These are phyloP conservation scores for Carex pumila DNA, from an alignment of 176 grass and related monocot species.

Conservation along the genomic window DNA sequence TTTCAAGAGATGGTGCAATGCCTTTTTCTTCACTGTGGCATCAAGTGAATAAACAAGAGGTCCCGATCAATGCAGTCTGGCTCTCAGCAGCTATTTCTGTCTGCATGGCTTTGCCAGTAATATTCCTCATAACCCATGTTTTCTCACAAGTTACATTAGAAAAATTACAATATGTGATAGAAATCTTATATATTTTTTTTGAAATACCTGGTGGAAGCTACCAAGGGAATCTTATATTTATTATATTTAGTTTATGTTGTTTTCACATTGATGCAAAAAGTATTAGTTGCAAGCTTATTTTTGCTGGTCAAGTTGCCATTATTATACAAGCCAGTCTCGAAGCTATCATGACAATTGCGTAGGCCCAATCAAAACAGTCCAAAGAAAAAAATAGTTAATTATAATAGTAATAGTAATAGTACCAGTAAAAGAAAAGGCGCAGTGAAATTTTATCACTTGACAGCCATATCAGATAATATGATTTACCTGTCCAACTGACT, in stretches of 20 bases:
- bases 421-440: neutral
- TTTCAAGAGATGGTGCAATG: constrained; percentile 52
- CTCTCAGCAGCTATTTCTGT: constrained; percentile 34
- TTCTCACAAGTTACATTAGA: neutral
- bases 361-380: too few species aligned
- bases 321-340: neutral
- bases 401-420: neutral
- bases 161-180: neutral
- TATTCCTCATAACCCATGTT: neutral
- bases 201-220: too few species aligned
- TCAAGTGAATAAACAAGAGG: constrained; percentile 46
- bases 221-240: neutral
- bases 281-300: neutral
- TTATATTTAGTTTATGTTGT: neutral
- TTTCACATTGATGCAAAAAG: neutral
- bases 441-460: neutral
- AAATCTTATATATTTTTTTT: too few species aligned
- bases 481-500: neutral
- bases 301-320: neutral
- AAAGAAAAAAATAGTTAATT: neutral
- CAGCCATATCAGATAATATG: neutral
- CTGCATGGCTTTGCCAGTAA: constrained; percentile 48
- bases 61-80: constrained; percentile 49
- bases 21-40: constrained; percentile 44
- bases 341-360: neutral